Evolutionary conservation across 768 basidiomycete genomes (phyloP).

Genomic region (Glaciozyma antarctica): DNA sequence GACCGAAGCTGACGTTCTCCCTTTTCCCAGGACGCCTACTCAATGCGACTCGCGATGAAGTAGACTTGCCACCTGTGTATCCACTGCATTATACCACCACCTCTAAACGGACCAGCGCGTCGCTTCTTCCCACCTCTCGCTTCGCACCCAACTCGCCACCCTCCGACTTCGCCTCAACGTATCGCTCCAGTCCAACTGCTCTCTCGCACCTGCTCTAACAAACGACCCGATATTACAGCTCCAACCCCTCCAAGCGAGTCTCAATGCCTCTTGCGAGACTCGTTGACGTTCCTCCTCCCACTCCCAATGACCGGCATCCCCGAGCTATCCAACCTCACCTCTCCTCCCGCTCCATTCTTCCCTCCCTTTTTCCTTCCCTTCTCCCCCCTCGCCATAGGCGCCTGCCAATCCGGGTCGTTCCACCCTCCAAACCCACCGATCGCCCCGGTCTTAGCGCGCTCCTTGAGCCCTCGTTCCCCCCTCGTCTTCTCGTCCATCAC

Average conservation of each 20-base stretch:
- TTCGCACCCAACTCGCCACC: too few relatives aligned
- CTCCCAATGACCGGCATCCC: constrained; percentile 72
- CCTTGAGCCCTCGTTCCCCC: constrained; percentile 2
- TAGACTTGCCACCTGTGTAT: neutral
- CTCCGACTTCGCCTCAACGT: too few relatives aligned
- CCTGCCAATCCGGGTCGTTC: constrained; percentile 30
- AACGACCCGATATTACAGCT: too few relatives aligned
- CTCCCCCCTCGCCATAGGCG: constrained; percentile 54
- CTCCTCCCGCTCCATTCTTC: constrained; percentile 28
- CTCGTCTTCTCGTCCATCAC: constrained; percentile 41
- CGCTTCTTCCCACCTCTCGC: too few relatives aligned
- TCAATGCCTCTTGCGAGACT: constrained; percentile 4
- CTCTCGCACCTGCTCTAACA: too few relatives aligned
- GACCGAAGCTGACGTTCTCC: neutral
- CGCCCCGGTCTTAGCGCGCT: constrained; percentile 5
- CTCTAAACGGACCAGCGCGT: too few relatives aligned
- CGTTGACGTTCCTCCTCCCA: constrained; percentile 59
- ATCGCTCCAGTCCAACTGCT: too few relatives aligned
- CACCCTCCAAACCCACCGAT: constrained; percentile 17
- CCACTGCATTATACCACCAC: too few relatives aligned
- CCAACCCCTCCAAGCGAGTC: neutral
- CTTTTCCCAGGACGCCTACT: constrained; percentile 24
- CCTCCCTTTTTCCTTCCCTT: constrained; percentile 39
- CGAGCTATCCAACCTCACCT: constrained; percentile 43
- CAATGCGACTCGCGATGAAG: constrained; percentile 22